These are phyloP conservation scores for Nemophila menziesii DNA, from an alignment of 257 asterid species.

Conservation along the genomic window DNA sequence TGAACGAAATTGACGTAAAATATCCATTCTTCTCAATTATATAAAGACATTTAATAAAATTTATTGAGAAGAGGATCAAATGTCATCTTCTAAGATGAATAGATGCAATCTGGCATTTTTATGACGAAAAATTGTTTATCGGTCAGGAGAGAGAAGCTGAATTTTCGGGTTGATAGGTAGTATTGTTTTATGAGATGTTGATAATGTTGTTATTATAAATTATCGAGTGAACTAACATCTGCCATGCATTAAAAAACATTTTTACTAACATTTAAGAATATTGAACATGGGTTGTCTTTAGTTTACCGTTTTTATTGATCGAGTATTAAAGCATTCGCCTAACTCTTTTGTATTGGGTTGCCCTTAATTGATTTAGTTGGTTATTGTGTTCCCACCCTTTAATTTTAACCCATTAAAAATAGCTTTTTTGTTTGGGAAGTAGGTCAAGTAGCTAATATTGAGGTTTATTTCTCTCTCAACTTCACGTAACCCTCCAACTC, in stretches of 20 bases:
- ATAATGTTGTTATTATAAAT: background rate
- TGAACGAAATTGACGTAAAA: too few species aligned
- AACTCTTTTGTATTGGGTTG: background rate
- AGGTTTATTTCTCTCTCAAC: too few species aligned
- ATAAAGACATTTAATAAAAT: background rate
- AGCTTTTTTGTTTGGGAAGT: too few species aligned
- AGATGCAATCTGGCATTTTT: background rate
- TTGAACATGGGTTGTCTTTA: background rate
- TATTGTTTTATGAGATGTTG: background rate
- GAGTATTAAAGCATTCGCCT: background rate
- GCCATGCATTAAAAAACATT: background rate
- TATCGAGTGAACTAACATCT: background rate
- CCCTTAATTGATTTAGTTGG: background rate
- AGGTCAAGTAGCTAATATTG: too few species aligned
- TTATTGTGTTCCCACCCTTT: background rate
- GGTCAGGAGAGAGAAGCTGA: too few species aligned
- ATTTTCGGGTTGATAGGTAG: background rate
- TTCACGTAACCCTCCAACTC: too few species aligned
- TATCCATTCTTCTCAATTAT: too few species aligned
- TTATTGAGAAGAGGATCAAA: background rate
- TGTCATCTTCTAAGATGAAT: background rate
- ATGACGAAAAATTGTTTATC: background rate
- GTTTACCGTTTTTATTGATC: background rate
- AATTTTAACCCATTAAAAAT: background rate
- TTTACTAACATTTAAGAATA: background rate